Base-by-base conservation (phyloP, 75 land plant genomes). In the Sequoiadendron giganteum region DNA sequence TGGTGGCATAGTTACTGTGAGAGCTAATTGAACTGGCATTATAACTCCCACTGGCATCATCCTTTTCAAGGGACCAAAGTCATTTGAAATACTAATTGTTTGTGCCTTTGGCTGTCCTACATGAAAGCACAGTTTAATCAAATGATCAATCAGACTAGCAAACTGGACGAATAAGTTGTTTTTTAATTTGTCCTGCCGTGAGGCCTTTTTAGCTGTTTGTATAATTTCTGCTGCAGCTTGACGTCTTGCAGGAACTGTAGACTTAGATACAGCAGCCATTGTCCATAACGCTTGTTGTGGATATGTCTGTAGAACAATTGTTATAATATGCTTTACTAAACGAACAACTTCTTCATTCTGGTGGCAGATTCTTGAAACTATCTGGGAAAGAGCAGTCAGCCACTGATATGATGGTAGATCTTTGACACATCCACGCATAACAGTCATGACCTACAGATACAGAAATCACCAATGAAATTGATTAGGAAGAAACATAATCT, bases 251-350 rank as follows among this genome's bases (percentile, higher is more conserved):
- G 99, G 81, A 86, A 98, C 95, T 38, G 99, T 93, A 68, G 99
- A 98, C 88, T 97, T 97, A 43, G 99, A 96, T 84, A 98, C 99
- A 61, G 99, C 99, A 73, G 99, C 99, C 99, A 98, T 98, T 84
- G 94, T 96, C 99, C 99, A 98, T 43, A 98, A 93, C n/a, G 97
- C 95, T 88, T 98, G 99, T 78, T 98, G 99, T 73, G 99, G 99
- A 85, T 97, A 98, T 32, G 93, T 92, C 76, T 94, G 95, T 49
- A 97, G 89, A 89, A 98, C 96, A 80, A 92, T 92, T 49, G 91
- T 95, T 45, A 98, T 95, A 39, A 97, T 98, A 80, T 91, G 95
- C 87, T 98, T 98, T 79, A 98, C 99, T 81, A 98, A 55, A 39
- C 94, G 89, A 75, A 96, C 96, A 88, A 93, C 87, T 83, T 97